A percentile compares a stretch with the other conserved stretches of the same genome.
Evolutionary conservation across 2,329 filamentous ascomycete genomes (phyloP).

Genomic region (Dothiorella sarmentorum): DNA sequence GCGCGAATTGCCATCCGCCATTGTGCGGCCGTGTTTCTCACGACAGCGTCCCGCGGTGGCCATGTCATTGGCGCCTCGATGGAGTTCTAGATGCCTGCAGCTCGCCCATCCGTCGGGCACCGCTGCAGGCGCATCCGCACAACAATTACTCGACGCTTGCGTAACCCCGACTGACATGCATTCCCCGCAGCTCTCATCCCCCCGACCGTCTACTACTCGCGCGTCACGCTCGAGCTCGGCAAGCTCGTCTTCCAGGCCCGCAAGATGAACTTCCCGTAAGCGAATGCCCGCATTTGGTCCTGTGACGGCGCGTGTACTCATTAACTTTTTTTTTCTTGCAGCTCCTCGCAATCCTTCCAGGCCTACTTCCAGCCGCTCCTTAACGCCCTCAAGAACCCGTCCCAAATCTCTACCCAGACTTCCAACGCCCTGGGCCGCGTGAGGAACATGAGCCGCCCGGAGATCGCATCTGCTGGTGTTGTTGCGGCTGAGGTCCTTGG

Average conservation of each 20-base stretch:
- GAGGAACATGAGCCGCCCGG: conserved; percentile 67
- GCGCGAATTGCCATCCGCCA: not conserved
- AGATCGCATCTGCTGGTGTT: conserved; percentile 71
- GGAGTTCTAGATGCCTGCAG: conserved; percentile 12
- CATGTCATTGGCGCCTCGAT: conserved; percentile 12
- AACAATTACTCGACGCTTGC: not conserved
- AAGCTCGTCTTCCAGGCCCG: conserved; percentile 85
- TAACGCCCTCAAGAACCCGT: conserved; percentile 69
- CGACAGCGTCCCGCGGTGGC: not conserved
- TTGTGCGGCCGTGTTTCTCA: not conserved
- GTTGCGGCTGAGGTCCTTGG: conserved; percentile 82
- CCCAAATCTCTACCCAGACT: conserved; percentile 49
- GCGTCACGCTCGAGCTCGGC: conserved; percentile 79
- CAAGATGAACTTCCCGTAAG: conserved; percentile 95
- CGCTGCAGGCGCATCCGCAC: conserved; percentile 1
- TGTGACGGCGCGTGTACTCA: conserved; percentile 1
- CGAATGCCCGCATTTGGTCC: not conserved
- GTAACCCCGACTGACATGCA: conserved; percentile 21
- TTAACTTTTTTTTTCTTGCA: conserved; percentile 45
- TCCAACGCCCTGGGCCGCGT: conserved; percentile 54
- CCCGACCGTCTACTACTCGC: conserved; percentile 85
- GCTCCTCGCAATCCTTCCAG: conserved; percentile 78
- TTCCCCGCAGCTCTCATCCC: conserved; percentile 70
- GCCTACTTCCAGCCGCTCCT: conserved; percentile 74
- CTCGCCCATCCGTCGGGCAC: not conserved